phyloP scores from a whole-genome alignment of 331 rosid genomes.

The Phaseolus coccineus region DNA sequence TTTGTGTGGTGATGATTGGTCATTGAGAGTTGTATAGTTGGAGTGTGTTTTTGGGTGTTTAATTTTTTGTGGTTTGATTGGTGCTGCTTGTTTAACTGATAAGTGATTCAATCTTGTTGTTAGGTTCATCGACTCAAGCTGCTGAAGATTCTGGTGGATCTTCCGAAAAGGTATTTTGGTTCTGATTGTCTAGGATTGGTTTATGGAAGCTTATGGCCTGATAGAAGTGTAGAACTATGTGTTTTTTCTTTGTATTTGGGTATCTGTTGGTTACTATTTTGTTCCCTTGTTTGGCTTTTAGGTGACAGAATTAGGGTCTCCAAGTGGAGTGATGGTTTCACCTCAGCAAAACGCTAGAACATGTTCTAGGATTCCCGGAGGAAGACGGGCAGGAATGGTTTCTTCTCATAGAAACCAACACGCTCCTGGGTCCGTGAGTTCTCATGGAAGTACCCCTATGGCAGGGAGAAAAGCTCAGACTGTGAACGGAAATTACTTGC shows the following conservation, averaged over 20 bases:
- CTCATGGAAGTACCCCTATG: conserved; percentile 62
- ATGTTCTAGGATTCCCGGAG: conserved; percentile 53
- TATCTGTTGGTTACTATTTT: neutral
- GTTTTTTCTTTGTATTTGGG: neutral
- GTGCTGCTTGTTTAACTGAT: conserved; percentile 4
- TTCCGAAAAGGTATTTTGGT: conserved; percentile 66
- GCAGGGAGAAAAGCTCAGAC: conserved; percentile 76
- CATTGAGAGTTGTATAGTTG: neutral
- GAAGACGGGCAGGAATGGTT: conserved; percentile 48
- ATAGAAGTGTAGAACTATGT: neutral
- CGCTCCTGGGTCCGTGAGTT: conserved; percentile 43
- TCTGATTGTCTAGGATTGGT: neutral
- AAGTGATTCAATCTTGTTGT: conserved; percentile 12
- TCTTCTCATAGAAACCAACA: conserved; percentile 60
- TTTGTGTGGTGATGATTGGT: no score
- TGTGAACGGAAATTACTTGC: conserved; percentile 83
- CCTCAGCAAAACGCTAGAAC: conserved; percentile 55
- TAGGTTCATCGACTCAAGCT: conserved; percentile 65
- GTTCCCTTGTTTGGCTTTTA: conserved; percentile 39
- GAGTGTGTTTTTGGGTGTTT: conserved; percentile 7
- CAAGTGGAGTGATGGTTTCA: conserved; percentile 47
- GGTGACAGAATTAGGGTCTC: conserved; percentile 63
- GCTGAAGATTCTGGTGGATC: conserved; percentile 60
- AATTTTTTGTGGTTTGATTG: neutral
- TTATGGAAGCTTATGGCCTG: conserved; percentile 8